Evolutionary conservation across 2,329 filamentous ascomycete species (phyloP).

Genomic region (Trichoderma guizhouense): DNA sequence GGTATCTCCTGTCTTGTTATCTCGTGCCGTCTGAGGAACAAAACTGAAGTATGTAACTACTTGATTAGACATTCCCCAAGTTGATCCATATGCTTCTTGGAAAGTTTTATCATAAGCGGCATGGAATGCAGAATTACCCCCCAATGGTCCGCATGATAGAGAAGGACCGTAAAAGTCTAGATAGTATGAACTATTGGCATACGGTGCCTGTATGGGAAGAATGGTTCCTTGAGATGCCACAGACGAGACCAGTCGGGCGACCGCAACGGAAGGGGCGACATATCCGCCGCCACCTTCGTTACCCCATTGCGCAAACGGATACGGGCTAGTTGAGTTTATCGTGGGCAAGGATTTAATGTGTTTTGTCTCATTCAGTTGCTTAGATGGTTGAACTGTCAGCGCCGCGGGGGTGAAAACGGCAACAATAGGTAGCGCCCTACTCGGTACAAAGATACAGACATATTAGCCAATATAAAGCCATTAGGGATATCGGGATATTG

Average conservation of each 20-base stretch:
- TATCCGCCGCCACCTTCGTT: background rate
- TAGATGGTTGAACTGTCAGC: background rate
- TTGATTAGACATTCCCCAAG: background rate
- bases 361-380: background rate
- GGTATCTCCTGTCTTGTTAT: background rate
- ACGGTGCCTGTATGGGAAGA: background rate
- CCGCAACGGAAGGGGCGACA: background rate
- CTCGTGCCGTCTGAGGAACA: background rate
- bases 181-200: background rate
- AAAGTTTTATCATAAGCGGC: background rate
- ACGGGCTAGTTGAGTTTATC: background rate
- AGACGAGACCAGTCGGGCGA: background rate
- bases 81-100: background rate
- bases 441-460: background rate
- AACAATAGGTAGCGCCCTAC: background rate
- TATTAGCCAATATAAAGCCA: background rate
- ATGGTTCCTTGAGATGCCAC: background rate
- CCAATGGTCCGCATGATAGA: background rate
- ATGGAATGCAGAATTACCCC: background rate
- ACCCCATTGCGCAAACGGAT: background rate
- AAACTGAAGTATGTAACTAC: background rate
- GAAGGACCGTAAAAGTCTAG: background rate
- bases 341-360: background rate
- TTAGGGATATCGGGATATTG: background rate
- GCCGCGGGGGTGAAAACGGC: background rate